Evolutionary conservation across 2,329 filamentous ascomycete genomes (phyloP).

Genomic region (Neonectria faginata): DNA sequence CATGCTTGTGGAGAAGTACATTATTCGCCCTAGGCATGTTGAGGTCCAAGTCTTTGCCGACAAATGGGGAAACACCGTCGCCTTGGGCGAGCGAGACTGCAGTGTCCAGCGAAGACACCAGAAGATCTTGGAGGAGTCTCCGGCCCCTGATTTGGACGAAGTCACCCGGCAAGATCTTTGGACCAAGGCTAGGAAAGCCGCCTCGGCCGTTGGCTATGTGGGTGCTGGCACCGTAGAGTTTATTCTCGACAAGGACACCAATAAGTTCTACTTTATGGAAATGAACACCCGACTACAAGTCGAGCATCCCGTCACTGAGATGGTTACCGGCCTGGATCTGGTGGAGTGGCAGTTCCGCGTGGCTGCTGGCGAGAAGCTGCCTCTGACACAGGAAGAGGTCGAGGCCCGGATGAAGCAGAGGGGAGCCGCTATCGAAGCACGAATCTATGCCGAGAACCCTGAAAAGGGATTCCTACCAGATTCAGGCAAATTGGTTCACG

Average conservation of each 20-base stretch:
- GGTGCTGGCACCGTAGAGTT: conserved; percentile 92
- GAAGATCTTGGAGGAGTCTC: conserved; percentile 91
- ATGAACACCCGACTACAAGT: conserved; percentile 93
- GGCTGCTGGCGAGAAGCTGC: conserved; percentile 67
- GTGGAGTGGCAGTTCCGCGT: conserved; percentile 96
- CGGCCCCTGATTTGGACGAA: conserved; percentile 75
- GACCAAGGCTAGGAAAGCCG: conserved; percentile 73
- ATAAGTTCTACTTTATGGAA: conserved; percentile 85
- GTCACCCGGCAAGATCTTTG: conserved; percentile 71
- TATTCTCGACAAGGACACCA: conserved; percentile 85
- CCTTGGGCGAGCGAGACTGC: conserved; percentile 90
- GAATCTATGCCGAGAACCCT: conserved; percentile 97
- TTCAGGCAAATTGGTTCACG: conserved; percentile 87
- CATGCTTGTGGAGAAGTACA: conserved; percentile 87
- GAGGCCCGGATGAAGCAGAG: conserved; percentile 78
- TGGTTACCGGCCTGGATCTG: conserved; percentile 77
- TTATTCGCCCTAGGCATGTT: conserved; percentile 82
- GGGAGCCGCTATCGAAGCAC: conserved; percentile 92
- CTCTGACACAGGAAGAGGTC: conserved; percentile 71
- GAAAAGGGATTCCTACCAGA: conserved; percentile 93
- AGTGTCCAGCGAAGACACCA: conserved; percentile 89
- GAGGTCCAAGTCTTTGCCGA: conserved; percentile 94
- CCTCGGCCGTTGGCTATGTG: conserved; percentile 85
- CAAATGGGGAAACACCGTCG: conserved; percentile 79
- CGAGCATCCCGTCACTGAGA: conserved; percentile 90